Base-by-base conservation (phyloP, 192 early-diverging fungal species). In the Umbelopsis isabellina region DNA sequence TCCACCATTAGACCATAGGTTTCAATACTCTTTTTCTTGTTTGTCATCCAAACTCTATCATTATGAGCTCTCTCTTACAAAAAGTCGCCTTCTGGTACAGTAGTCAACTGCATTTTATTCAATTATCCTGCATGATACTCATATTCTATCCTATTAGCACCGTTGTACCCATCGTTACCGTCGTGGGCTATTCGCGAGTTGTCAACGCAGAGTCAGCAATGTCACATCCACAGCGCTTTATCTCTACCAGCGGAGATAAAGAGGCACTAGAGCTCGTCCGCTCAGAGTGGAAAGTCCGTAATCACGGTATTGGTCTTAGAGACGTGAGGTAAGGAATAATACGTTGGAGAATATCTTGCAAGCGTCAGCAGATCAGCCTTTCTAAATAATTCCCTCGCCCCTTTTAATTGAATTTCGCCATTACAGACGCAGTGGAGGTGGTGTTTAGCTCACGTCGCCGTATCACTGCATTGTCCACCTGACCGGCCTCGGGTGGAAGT, bases 351-450 rank as follows among this genome's bases (percentile, higher is more conserved):
- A 22, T 55, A 41, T 41, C 37, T 10, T 41, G 37, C 6, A 41
- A 2, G 37, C 37, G 37, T 41, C 37, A 41, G 37, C 37, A 41
- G 37, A 41, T 41, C 37, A 41, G 37, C 5, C 7, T 41, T 41
- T 2, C 7, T 41, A 41, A 41, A 41, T 41, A 41, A 41, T 41
- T 41, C 37, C 37, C 37, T 41, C 37, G 37, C 37, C 37, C 37
- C 37, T 41, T 41, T 41, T 41, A 41, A 4, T 41, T 41, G 2
- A 41, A 41, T 41, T 41, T 41, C 4, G 18, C 4, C 37, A 67
- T 16, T 44, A 64, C 53, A 73, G 72, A 15, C 72, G 72, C 22
- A 73, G 72, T 49, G 72, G 72, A 35, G 72, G 72, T 58, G 72
- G 72, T 15, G 72, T 73, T 45, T 61, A 61, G 33, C 27, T 16